Evolutionary conservation across 352 stramenopile genomes (phyloP).

Genomic region (Globisporangium paddicum): DNA sequence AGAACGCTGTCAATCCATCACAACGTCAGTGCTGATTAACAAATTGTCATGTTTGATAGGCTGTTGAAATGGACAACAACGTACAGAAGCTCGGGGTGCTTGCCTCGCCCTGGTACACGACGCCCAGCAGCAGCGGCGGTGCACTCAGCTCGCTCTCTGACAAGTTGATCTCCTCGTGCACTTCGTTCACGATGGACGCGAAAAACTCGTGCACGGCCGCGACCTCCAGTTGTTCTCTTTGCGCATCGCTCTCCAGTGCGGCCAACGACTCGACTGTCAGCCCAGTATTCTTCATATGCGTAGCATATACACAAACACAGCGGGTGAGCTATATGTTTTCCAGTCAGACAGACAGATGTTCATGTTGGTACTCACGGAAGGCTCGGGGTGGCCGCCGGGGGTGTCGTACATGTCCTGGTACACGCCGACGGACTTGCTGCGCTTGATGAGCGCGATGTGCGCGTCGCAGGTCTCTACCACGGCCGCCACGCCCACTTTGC

Average conservation of each 20-base stretch:
- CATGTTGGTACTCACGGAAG: constrained; percentile 36
- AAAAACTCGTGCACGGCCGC: constrained; percentile 50
- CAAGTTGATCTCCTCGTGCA: constrained; percentile 81
- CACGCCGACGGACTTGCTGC: constrained; percentile 56
- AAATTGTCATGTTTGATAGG: background rate
- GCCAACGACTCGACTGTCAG: constrained; percentile 27
- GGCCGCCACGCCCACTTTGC: constrained; percentile 76
- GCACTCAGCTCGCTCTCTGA: constrained; percentile 24
- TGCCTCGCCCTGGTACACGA: constrained; percentile 64
- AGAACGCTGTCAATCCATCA: constrained; percentile 46
- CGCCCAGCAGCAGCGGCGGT: constrained; percentile 53
- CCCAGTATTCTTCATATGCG: constrained; percentile 18
- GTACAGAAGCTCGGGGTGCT: constrained; percentile 78
- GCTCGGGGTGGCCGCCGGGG: constrained; percentile 75
- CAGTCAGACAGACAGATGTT: too few relatives aligned
- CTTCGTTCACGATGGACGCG: constrained; percentile 62
- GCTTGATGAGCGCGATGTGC: constrained; percentile 60
- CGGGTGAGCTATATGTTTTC: too few relatives aligned
- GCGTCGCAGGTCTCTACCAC: constrained; percentile 60
- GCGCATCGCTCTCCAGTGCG: constrained; percentile 11
- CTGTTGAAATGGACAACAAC: constrained; percentile 1
- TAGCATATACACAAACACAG: background rate
- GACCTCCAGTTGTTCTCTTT: constrained; percentile 19
- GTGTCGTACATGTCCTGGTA: constrained; percentile 78
- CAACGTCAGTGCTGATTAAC: too few relatives aligned